phyloP scores from a whole-genome alignment of 371 early-diverging fungal genomes.

The Catenaria anguillulae region DNA sequence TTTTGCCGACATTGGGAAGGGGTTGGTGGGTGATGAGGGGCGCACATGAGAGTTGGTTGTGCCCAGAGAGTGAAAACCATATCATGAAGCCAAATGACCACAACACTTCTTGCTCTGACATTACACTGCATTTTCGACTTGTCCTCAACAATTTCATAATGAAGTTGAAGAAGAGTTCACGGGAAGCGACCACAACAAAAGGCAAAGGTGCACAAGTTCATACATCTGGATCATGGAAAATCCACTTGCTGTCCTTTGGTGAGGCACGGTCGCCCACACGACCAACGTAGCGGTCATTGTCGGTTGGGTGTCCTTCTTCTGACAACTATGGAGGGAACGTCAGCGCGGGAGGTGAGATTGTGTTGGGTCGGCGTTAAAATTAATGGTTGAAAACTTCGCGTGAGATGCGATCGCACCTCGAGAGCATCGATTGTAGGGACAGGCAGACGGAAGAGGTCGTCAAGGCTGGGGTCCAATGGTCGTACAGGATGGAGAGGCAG shows the following conservation, averaged over 20 bases:
- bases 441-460: slow-evolving; percentile 86
- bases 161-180: no score
- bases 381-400: no score
- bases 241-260: neutral
- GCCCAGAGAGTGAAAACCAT: no score
- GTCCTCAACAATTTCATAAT: no score
- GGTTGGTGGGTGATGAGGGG: no score
- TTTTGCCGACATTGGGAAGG: no score
- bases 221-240: neutral
- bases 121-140: no score
- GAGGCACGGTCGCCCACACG: neutral
- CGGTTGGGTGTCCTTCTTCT: neutral
- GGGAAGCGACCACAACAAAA: no score
- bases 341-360: no score
- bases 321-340: neutral
- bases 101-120: no score
- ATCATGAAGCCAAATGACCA: no score
- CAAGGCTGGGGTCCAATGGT: slow-evolving; percentile 90
- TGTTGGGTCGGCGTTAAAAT: neutral
- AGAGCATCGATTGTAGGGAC: slow-evolving; percentile 82
- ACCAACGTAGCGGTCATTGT: neutral
- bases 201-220: neutral
- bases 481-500: slow-evolving; percentile 91
- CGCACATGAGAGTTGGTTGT: no score
- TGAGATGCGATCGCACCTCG: slow-evolving; percentile 58